These are phyloP conservation scores for Acanthamoeba culbertsoni DNA, from an alignment of 208 protist genomes.

Conservation along the genomic window DNA sequence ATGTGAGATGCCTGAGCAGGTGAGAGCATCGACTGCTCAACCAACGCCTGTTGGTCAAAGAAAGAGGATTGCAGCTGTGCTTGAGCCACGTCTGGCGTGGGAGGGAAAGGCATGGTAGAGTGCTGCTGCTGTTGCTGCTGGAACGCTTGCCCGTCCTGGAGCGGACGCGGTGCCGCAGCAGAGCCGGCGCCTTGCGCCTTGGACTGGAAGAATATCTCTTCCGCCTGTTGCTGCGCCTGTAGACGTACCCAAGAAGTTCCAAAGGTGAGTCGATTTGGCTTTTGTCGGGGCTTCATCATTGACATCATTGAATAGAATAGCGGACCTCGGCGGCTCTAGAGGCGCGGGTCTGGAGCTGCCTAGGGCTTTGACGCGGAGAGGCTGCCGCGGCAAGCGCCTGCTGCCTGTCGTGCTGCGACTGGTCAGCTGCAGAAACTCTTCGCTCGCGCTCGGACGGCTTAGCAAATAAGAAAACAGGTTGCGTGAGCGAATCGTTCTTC, in stretches of 20 bases:
- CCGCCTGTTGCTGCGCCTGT: background rate
- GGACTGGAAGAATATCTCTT: background rate
- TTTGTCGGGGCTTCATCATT: too few species aligned
- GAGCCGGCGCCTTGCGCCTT: background rate
- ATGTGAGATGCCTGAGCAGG: too few species aligned
- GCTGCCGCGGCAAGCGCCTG: background rate
- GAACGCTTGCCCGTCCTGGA: background rate
- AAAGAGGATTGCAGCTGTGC: too few species aligned
- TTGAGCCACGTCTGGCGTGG: background rate
- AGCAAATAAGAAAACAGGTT: too few species aligned
- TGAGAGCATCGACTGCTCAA: too few species aligned
- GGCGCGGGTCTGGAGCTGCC: too few species aligned
- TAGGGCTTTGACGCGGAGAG: too few species aligned
- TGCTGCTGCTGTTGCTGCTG: background rate
- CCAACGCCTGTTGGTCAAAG: too few species aligned
- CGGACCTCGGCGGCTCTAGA: too few species aligned
- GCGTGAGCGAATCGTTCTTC: too few species aligned
- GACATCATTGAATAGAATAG: too few species aligned
- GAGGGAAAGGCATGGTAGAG: background rate
- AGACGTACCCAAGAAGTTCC: background rate
- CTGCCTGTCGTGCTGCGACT: background rate
- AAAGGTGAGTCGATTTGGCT: background rate
- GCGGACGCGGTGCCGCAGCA: background rate
- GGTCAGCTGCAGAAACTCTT: background rate
- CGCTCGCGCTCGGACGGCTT: background rate